phyloP scores from a whole-genome alignment of 805 yeast species.

The Vanderwaltozyma verrucispora region DNA sequence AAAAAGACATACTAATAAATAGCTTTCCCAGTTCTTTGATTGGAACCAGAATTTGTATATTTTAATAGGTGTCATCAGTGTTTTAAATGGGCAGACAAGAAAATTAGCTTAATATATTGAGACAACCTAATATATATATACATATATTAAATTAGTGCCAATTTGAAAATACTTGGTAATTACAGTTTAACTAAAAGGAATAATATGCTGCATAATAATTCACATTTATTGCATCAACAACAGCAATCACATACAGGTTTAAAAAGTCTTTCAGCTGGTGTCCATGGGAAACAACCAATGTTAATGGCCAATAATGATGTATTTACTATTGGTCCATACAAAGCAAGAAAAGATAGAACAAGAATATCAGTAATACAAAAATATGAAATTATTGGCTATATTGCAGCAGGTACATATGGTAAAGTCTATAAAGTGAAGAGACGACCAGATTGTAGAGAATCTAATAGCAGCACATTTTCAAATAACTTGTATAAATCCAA shows the following conservation, averaged over 20 bases:
- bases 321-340: constrained; percentile 49
- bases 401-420: constrained; percentile 98
- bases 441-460: constrained; percentile 17
- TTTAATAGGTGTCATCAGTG: too few relatives aligned
- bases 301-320: constrained; percentile 45
- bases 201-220: constrained; percentile 5
- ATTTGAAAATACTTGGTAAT: neutral
- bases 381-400: constrained; percentile 85
- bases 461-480: neutral
- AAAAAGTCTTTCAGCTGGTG: constrained; percentile 1
- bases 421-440: constrained; percentile 83
- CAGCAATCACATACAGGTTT: neutral
- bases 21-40: too few relatives aligned
- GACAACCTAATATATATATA: too few relatives aligned
- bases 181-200: neutral
- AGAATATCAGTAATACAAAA: constrained; percentile 70
- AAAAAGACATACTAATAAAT: too few relatives aligned
- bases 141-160: too few relatives aligned
- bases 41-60: too few relatives aligned
- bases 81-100: too few relatives aligned
- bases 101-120: too few relatives aligned
- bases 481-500: neutral
- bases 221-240: constrained; percentile 6
- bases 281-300: constrained; percentile 32
- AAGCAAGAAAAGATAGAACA: constrained; percentile 50